Percentiles rank a stretch among this genome's conserved stretches.
Evolutionary conservation across 352 stramenopile species (phyloP).

Genomic region (Thalassiosira hispida): DNA sequence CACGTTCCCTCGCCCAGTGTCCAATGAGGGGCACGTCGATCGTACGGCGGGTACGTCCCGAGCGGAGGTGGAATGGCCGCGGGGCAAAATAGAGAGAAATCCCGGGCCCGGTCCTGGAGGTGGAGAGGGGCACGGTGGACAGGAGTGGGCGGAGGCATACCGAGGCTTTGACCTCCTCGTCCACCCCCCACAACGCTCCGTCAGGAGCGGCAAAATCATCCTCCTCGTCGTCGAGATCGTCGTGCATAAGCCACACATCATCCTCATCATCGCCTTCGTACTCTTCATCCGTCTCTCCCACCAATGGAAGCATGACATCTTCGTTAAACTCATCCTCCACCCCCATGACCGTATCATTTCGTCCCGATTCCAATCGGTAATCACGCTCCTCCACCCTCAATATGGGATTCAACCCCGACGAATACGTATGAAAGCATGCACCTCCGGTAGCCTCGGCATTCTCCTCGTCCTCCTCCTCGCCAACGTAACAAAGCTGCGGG

Average conservation of each 20-base stretch:
- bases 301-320: constrained; percentile 72
- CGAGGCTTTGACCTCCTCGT: constrained; percentile 90
- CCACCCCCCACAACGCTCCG: constrained; percentile 52
- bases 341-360: constrained; percentile 46
- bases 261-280: constrained; percentile 76
- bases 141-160: constrained; percentile 89
- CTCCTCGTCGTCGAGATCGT: constrained; percentile 69
- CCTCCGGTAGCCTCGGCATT: constrained; percentile 49
- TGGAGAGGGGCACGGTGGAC: constrained; percentile 92
- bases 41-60: constrained; percentile 92
- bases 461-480: constrained; percentile 84
- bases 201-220: constrained; percentile 56
- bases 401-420: constrained; percentile 95
- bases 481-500: constrained; percentile 96
- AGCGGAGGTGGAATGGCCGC: constrained; percentile 96
- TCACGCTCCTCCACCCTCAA: constrained; percentile 70
- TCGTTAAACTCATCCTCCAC: constrained; percentile 83
- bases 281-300: constrained; percentile 83
- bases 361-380: constrained; percentile 57
- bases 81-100: constrained; percentile 98
- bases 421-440: constrained; percentile 92
- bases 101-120: constrained; percentile 93
- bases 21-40: constrained; percentile 99
- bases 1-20: constrained; percentile 99
- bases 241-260: constrained; percentile 73